A percentile compares a stretch with the other conserved stretches of the same genome.
phyloP scores from a whole-genome alignment of 2,329 filamentous ascomycete genomes.

The Blastomyces parvus region DNA sequence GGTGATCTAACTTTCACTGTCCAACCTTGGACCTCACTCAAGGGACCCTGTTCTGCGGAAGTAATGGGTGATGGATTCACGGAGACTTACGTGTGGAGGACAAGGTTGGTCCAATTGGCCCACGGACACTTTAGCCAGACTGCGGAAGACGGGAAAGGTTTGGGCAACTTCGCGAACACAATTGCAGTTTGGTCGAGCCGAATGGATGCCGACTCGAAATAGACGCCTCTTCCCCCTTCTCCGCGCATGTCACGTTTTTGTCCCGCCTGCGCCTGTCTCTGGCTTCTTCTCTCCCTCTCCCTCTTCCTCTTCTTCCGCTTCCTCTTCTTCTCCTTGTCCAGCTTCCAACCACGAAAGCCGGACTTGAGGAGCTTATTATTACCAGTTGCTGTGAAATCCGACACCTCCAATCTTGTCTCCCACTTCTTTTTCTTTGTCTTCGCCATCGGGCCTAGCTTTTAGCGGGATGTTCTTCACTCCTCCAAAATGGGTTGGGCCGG shows the following conservation, averaged over 20 bases:
- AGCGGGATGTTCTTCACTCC: constrained; percentile 39
- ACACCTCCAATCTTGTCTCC: background rate
- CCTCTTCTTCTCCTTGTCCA: background rate
- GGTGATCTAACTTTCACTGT: background rate
- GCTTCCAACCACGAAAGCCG: background rate
- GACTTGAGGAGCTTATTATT: background rate
- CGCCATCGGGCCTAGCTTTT: background rate
- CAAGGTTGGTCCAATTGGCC: background rate
- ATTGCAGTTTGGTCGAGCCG: background rate
- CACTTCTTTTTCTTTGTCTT: background rate
- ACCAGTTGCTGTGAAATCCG: background rate
- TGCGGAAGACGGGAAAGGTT: background rate
- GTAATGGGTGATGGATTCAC: background rate
- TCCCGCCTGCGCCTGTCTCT: background rate
- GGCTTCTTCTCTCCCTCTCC: too few relatives aligned
- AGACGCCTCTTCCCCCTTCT: background rate
- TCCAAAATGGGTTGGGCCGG: constrained; percentile 30
- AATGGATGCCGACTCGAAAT: background rate
- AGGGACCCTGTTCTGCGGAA: background rate
- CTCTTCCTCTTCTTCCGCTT: background rate
- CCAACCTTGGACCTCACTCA: background rate
- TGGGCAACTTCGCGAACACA: background rate
- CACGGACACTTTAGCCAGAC: background rate
- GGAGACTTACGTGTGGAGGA: background rate
- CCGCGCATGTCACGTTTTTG: background rate